These are phyloP conservation scores for Chytriomyces sp. DNA, from an alignment of 192 early-diverging fungal genomes.

Conservation along the genomic window DNA sequence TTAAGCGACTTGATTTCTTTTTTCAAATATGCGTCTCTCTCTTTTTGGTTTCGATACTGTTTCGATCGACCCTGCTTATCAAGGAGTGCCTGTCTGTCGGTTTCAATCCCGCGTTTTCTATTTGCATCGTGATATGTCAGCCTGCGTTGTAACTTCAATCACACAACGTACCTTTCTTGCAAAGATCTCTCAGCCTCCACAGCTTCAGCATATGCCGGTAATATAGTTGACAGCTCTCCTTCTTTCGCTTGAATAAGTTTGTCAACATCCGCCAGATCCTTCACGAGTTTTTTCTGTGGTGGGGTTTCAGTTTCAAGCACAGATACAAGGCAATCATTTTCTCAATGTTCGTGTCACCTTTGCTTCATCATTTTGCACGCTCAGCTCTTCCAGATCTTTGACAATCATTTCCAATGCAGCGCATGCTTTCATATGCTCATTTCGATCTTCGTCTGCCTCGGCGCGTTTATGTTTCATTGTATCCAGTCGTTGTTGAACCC, in stretches of 20 bases:
- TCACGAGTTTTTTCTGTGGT: conserved; percentile 24
- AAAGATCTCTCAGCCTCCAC: conserved; percentile 61
- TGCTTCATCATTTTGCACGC: conserved; percentile 14
- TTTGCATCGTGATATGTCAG: not conserved
- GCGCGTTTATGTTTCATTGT: conserved; percentile 70
- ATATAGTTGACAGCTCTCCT: conserved; percentile 63
- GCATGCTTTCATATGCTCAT: conserved; percentile 76
- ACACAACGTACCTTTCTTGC: conserved; percentile 65
- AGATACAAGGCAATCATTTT: conserved; percentile 15
- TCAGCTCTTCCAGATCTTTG: conserved; percentile 77
- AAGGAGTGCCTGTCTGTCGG: conserved; percentile 77
- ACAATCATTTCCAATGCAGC: conserved; percentile 80
- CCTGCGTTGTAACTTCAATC: not conserved
- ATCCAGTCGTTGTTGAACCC: conserved; percentile 68
- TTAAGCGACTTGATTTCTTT: conserved; percentile 73
- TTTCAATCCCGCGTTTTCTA: conserved; percentile 68
- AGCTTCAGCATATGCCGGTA: conserved; percentile 70
- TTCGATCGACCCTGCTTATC: conserved; percentile 86
- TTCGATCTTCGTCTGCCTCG: conserved; percentile 73
- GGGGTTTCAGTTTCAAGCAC: not conserved
- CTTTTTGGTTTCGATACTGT: conserved; percentile 71
- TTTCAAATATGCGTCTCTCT: conserved; percentile 81
- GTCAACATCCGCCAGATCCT: conserved; percentile 52
- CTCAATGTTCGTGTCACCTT: conserved; percentile 22
- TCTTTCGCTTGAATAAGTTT: conserved; percentile 67